Base-by-base conservation (phyloP, 129 eudicot species). In the Flaveria robusta region DNA sequence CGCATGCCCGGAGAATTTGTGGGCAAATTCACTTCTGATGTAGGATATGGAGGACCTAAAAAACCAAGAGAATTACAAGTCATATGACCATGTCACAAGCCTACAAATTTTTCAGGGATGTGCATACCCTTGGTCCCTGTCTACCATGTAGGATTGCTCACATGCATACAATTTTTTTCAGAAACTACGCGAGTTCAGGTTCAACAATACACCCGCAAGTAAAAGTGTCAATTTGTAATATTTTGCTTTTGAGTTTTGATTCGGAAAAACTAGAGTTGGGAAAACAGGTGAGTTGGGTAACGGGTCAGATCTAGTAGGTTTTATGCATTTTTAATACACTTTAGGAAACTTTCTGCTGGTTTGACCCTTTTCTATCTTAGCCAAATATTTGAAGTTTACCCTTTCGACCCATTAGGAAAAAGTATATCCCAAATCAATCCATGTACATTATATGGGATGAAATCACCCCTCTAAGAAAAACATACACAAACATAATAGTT, bases 11-110 rank as follows among this genome's bases (percentile, higher is more conserved):
- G 58, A 7, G 80, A 67, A 70, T 65, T 72, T 46, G 73, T 55
- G 22, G 81, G 58, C 70, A 81, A 70, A 51, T 79, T 77, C 19
- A 26, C 70, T 69, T 77, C 78, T 42, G 83, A 43, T 46, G 74
- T n/a, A 68, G 83, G 79, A 74, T 78, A 74, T 59, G 74, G 79
- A 62, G 81, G 72, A 74, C 83, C 93, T 81, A 39, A 60, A 85
- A 78, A 41, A 72, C 66, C 9, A 65, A 42, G 26, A 73, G 20
- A 43, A 74, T 80, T 63, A 67, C 22, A 54, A 67, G 20, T 29
- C 15, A 14, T 62, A 62, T 27, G 65, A 58, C 34, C 65, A 19
- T 1, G 23, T 34, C 34, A 29, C 34, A 29, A 29, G 34, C 34
- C 34, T 0, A 3, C 5, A 29, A 29, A 3, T 29, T 42, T 42